Percentiles rank a stretch among this genome's conserved stretches.
These are phyloP conservation scores for Leucocoprinus sp. DNA, from an alignment of 768 basidiomycete genomes.

Conservation along the genomic window DNA sequence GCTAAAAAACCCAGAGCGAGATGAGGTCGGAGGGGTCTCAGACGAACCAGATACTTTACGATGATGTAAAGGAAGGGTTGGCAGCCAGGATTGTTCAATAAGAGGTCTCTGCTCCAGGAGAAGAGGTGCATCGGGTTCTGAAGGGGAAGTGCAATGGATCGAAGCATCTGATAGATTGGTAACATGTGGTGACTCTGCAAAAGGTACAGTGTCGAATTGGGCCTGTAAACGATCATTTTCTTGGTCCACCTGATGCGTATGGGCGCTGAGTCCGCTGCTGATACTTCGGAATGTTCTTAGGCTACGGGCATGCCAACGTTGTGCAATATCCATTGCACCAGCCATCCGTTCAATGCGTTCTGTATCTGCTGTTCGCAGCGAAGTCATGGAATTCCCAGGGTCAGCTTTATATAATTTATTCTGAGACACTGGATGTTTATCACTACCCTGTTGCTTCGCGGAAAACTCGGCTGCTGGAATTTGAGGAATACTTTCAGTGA, in stretches of 20 bases:
- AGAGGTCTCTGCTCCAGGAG: conserved; percentile 3
- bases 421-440: conserved; percentile 12
- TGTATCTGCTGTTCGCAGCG: conserved; percentile 60
- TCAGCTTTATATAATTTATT: conserved; percentile 9
- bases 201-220: conserved; percentile 23
- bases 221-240: conserved; percentile 12
- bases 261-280: conserved; percentile 24
- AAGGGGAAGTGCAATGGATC: not conserved
- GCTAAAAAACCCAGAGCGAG: conserved; percentile 14
- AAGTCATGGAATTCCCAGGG: conserved; percentile 44
- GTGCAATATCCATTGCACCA: conserved; percentile 62
- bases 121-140: conserved; percentile 5
- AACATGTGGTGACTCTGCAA: conserved; percentile 21
- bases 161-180: not conserved
- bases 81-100: not conserved
- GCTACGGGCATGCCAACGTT: conserved; percentile 33
- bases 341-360: conserved; percentile 60
- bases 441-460: conserved; percentile 11
- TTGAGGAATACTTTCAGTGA: conserved; percentile 44
- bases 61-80: not conserved
- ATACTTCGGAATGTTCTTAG: conserved; percentile 22
- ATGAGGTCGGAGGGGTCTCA: conserved; percentile 5
- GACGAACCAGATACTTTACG: conserved; percentile 8
- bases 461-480: conserved; percentile 12
- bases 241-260: conserved; percentile 17